Evolutionary conservation across 2,329 filamentous ascomycete species (phyloP).

Genomic region (Penicillium glabrum): DNA sequence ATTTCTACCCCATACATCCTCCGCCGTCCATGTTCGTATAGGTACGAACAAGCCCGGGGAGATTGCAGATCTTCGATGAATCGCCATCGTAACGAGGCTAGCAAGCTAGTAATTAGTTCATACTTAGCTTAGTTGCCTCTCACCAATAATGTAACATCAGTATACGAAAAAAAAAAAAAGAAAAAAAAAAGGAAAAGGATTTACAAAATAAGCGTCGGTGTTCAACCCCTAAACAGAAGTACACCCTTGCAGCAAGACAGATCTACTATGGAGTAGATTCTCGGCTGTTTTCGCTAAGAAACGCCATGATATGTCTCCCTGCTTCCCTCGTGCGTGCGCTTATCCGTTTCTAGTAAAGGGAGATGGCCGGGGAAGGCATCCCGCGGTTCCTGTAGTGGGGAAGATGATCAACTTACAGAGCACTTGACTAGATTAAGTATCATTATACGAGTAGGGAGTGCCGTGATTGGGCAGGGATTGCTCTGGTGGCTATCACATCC

Average conservation of each 20-base stretch:
- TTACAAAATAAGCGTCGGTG: background rate
- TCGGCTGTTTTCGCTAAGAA: background rate
- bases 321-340: background rate
- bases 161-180: background rate
- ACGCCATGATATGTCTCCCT: no score
- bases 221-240: background rate
- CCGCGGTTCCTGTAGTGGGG: background rate
- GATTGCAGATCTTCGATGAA: background rate
- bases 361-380: background rate
- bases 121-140: background rate
- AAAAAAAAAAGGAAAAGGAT: no score
- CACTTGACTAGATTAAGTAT: no score
- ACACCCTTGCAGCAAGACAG: background rate
- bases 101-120: background rate
- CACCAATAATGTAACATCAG: background rate
- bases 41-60: background rate
- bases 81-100: background rate
- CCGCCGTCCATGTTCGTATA: background rate
- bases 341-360: background rate
- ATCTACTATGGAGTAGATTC: background rate
- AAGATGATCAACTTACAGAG: no score
- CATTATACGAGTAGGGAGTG: background rate
- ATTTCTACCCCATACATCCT: background rate
- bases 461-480: background rate
- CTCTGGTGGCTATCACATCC: background rate